A percentile compares a stretch with the other conserved stretches of the same genome.
phyloP scores from a whole-genome alignment of 192 early-diverging fungal species.

The Coemansia erecta region DNA sequence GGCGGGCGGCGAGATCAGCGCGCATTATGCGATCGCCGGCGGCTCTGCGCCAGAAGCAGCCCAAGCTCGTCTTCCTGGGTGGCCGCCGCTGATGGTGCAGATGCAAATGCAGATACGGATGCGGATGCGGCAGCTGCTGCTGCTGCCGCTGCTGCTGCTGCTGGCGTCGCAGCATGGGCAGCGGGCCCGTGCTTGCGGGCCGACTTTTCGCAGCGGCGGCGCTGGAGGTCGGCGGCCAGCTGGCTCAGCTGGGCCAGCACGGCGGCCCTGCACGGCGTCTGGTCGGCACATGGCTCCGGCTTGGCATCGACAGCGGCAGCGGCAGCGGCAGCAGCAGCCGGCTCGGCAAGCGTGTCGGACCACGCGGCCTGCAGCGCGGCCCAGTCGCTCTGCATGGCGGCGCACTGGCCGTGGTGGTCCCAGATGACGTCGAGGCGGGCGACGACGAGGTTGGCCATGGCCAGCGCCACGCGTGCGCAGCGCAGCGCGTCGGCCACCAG shows the following conservation, averaged over 20 bases:
- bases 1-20: too few relatives aligned
- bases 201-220: too few relatives aligned
- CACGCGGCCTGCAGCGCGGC: conserved; percentile 16
- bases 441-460: conserved; percentile 15
- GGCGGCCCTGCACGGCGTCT: too few relatives aligned
- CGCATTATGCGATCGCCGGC: not conserved
- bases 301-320: not conserved
- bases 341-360: not conserved
- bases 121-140: not conserved
- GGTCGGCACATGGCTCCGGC: too few relatives aligned
- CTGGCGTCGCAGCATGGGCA: not conserved
- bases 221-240: too few relatives aligned
- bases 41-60: not conserved
- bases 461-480: conserved; percentile 10
- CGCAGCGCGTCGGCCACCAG: conserved; percentile 15
- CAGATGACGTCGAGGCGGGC: conserved; percentile 40
- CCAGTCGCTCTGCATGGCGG: conserved; percentile 38
- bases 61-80: conserved; percentile 9
- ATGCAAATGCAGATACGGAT: not conserved
- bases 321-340: too few relatives aligned
- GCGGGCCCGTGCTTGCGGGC: too few relatives aligned
- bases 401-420: conserved; percentile 27
- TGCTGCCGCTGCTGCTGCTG: not conserved
- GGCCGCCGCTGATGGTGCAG: not conserved
- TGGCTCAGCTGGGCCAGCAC: too few relatives aligned